Percentiles rank a stretch among this genome's conserved stretches.
Evolutionary conservation across 192 early-diverging fungal species (phyloP).

Genomic region (Backusella liffmaniae): DNA sequence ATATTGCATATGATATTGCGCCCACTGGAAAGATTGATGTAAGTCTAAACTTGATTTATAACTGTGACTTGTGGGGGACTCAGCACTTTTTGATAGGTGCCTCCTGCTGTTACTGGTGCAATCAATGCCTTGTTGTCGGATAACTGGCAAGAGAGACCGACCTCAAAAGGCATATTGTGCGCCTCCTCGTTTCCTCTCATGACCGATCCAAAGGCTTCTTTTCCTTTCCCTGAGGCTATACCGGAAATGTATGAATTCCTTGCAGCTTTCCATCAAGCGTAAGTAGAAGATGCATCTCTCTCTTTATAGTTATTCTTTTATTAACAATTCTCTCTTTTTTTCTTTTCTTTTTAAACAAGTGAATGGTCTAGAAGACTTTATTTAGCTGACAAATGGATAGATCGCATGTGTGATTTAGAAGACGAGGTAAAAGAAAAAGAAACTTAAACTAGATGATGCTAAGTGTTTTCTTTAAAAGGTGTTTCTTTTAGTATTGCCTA

Average conservation of each 20-base stretch:
- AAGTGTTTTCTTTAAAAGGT: slow-evolving; percentile 27
- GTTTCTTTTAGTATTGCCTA: slow-evolving; percentile 55
- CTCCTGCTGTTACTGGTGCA: slow-evolving; percentile 42
- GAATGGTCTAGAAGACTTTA: slow-evolving; percentile 32
- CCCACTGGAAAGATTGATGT: slow-evolving; percentile 28
- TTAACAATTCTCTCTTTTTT: too few species aligned
- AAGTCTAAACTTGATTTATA: background rate
- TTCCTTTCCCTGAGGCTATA: slow-evolving; percentile 47
- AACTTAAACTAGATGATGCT: background rate
- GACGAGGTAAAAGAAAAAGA: slow-evolving; percentile 25
- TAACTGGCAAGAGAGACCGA: slow-evolving; percentile 48
- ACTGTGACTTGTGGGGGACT: background rate
- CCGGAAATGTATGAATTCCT: slow-evolving; percentile 60
- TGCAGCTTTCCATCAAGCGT: slow-evolving; percentile 50
- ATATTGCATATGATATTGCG: slow-evolving; percentile 33
- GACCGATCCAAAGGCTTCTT: slow-evolving; percentile 38
- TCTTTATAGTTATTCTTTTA: too few species aligned
- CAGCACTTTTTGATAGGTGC: slow-evolving; percentile 32
- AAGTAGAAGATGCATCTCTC: background rate
- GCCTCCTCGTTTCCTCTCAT: slow-evolving; percentile 45
- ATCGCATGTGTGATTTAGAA: slow-evolving; percentile 44
- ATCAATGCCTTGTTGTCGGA: slow-evolving; percentile 40
- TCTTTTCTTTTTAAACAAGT: background rate
- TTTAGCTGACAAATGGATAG: slow-evolving; percentile 48
- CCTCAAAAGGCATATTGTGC: slow-evolving; percentile 47